phyloP scores from a whole-genome alignment of 768 basidiomycete species.

The Xanthoconium stramineum region DNA sequence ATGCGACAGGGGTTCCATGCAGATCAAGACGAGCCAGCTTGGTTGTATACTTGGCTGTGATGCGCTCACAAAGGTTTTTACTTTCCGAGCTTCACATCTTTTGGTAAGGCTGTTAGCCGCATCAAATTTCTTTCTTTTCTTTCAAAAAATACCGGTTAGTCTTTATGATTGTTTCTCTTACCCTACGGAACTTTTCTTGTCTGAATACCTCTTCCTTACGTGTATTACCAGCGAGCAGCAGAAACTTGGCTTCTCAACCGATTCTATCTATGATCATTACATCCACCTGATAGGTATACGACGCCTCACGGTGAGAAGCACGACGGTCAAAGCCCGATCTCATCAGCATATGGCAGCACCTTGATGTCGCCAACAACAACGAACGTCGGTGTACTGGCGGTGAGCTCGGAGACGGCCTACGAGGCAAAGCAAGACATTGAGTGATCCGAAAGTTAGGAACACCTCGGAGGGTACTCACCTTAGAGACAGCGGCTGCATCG shows the following conservation, averaged over 20 bases:
- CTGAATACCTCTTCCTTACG: too few species aligned
- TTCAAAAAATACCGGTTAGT: too few species aligned
- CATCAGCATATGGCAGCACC: conserved; percentile 79
- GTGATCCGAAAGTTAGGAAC: neutral
- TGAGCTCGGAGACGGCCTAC: conserved; percentile 58
- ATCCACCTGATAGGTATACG: conserved; percentile 12
- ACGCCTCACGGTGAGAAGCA: neutral
- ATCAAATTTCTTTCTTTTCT: too few species aligned
- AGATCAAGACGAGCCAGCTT: too few species aligned
- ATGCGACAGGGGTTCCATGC: too few species aligned
- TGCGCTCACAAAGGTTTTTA: too few species aligned
- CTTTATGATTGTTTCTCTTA: too few species aligned
- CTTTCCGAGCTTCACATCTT: too few species aligned
- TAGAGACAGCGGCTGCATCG: conserved; percentile 60
- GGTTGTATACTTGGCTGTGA: too few species aligned
- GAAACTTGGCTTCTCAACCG: conserved; percentile 5
- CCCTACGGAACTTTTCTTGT: too few species aligned
- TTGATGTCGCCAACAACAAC: conserved; percentile 81
- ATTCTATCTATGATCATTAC: conserved; percentile 21
- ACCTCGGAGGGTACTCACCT: conserved; percentile 41
- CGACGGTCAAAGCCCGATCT: conserved; percentile 63
- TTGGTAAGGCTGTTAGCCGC: too few species aligned
- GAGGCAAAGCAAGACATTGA: neutral
- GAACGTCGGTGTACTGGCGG: conserved; percentile 78
- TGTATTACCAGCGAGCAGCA: too few species aligned